Conservation (phyloP, 139 green algal species). For the Micractinium conductrix region DNA sequence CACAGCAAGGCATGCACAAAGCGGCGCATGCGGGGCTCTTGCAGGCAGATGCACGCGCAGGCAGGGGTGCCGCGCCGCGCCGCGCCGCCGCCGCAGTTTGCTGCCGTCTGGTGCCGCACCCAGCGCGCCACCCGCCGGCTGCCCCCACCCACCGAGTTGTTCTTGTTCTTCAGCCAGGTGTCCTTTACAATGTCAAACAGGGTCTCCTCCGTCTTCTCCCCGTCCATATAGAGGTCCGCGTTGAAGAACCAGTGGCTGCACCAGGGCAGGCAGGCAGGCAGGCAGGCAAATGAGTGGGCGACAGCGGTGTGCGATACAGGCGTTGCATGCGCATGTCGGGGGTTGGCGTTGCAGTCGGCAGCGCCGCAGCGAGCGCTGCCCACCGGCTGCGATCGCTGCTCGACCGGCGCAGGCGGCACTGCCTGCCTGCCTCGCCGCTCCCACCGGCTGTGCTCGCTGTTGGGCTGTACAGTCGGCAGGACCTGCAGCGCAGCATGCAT, state of each 20-base stretch:
- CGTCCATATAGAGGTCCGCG: slow-evolving; percentile 93
- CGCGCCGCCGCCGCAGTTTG: too few relatives aligned
- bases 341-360: not conserved
- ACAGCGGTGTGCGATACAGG: too few relatives aligned
- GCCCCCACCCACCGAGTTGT: too few relatives aligned
- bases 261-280: not conserved
- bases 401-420: too few relatives aligned
- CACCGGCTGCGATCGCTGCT: not conserved
- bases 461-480: not conserved
- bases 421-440: too few relatives aligned
- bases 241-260: slow-evolving; percentile 94
- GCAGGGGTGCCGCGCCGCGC: too few relatives aligned
- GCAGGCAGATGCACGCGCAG: too few relatives aligned
- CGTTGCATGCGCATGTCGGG: not conserved
- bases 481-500: not conserved
- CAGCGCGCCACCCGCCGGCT: too few relatives aligned
- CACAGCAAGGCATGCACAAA: too few relatives aligned
- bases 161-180: slow-evolving; percentile 77
- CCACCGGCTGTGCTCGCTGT: not conserved
- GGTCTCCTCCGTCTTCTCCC: slow-evolving; percentile 60
- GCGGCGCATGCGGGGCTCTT: too few relatives aligned
- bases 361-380: not conserved
- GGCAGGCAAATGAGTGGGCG: not conserved
- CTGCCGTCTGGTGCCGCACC: too few relatives aligned
- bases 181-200: slow-evolving; percentile 89